Conservation (phyloP, 345 rosid species). For the Rhodamnia argentea region DNA sequence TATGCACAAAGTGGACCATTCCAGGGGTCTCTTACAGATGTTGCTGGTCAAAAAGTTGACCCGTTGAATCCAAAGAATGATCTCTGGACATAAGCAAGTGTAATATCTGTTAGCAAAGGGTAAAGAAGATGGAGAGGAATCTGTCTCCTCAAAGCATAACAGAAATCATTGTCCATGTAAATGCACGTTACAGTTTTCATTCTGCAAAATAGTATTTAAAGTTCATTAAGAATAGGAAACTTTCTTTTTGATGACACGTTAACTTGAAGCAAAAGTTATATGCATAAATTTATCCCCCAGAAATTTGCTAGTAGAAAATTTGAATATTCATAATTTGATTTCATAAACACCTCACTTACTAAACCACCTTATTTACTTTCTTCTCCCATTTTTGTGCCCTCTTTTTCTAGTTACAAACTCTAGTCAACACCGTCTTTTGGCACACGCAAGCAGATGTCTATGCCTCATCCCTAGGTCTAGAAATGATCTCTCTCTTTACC, state of each 20-base stretch:
- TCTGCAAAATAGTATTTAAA: too few species aligned
- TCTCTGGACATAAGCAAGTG: slow-evolving; percentile 2
- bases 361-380: background rate
- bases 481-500: background rate
- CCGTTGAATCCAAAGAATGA: slow-evolving; percentile 72
- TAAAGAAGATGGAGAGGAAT: background rate
- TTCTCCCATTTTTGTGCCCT: background rate
- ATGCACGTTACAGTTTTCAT: background rate
- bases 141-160: background rate
- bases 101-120: background rate
- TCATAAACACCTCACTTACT: background rate
- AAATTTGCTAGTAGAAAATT: background rate
- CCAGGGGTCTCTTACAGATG: background rate
- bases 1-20: background rate
- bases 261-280: background rate
- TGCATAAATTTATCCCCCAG: background rate
- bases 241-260: background rate
- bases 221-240: background rate
- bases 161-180: background rate
- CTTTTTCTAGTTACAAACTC: background rate
- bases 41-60: slow-evolving; percentile 50
- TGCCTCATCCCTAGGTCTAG: background rate
- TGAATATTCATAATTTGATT: background rate
- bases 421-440: background rate
- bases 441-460: background rate